phyloP scores from a whole-genome alignment of 164 flowering plant genomes.

The Hamamelis virginiana region DNA sequence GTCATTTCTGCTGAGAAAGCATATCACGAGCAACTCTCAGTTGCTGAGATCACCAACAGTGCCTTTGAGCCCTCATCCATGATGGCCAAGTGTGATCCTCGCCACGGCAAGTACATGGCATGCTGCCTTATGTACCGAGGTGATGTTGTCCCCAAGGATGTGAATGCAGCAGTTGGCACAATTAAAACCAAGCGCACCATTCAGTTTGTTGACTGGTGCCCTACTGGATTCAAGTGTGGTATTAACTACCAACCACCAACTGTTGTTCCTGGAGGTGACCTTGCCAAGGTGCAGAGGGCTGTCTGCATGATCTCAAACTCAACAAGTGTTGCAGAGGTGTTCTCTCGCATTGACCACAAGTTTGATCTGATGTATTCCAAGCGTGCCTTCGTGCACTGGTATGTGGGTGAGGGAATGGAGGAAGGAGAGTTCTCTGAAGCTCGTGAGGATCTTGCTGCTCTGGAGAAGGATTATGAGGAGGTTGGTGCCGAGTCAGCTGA shows the following conservation, averaged over 20 bases:
- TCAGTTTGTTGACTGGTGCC: constrained; percentile 75
- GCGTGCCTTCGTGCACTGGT: constrained; percentile 72
- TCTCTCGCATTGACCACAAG: constrained; percentile 59
- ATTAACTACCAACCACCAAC: constrained; percentile 72
- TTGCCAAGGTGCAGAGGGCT: constrained; percentile 70
- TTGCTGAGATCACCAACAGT: constrained; percentile 66
- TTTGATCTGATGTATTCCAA: constrained; percentile 65
- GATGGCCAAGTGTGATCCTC: constrained; percentile 75
- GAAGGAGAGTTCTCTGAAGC: constrained; percentile 74
- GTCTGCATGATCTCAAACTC: constrained; percentile 74
- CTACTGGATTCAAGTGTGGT: constrained; percentile 70
- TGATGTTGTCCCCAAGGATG: constrained; percentile 73
- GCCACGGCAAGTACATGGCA: constrained; percentile 72
- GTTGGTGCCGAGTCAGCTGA: constrained; percentile 56
- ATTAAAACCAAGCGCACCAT: constrained; percentile 74
- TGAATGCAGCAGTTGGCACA: constrained; percentile 66
- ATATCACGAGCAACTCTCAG: constrained; percentile 62
- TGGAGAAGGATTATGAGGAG: constrained; percentile 70
- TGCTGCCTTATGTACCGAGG: constrained; percentile 74
- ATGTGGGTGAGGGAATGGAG: constrained; percentile 79
- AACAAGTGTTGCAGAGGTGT: constrained; percentile 71
- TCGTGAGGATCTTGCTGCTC: constrained; percentile 66
- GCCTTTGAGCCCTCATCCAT: constrained; percentile 64
- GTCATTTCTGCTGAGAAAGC: constrained; percentile 67
- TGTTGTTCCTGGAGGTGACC: constrained; percentile 70